phyloP scores from a whole-genome alignment of 306 rosid genomes.

The Albizia julibrissin region DNA sequence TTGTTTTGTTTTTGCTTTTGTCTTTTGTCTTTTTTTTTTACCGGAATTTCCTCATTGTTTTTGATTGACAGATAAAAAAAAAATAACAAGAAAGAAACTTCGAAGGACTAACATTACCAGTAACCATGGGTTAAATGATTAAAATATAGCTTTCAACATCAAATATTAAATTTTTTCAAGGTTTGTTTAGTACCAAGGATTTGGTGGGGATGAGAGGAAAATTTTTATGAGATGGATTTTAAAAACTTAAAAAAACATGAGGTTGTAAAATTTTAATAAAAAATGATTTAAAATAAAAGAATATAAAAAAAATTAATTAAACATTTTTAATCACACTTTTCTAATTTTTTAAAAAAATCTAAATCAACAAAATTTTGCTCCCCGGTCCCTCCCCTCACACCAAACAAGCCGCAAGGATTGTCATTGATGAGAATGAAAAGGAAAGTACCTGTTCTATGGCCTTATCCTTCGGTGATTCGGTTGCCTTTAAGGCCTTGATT shows the following conservation, averaged over 20 bases:
- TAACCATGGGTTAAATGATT: background rate
- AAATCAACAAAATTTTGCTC: too few species aligned
- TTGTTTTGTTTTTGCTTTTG: background rate
- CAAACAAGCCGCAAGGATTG: background rate
- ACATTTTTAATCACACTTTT: too few species aligned
- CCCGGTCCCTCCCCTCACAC: too few species aligned
- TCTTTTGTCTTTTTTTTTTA: background rate
- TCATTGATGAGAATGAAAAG: background rate
- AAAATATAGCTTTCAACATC: background rate
- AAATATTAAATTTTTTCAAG: background rate
- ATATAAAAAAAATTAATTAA: too few species aligned
- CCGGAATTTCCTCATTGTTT: background rate
- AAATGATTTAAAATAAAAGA: too few species aligned
- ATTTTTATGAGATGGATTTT: too few species aligned
- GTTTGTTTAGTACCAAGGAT: too few species aligned
- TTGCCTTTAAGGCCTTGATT: slow-evolving; percentile 71
- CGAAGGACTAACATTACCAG: too few species aligned
- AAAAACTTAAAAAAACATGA: too few species aligned
- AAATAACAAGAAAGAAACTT: background rate
- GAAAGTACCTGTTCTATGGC: slow-evolving; percentile 76
- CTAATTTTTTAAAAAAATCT: too few species aligned
- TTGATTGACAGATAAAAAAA: background rate
- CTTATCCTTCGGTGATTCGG: slow-evolving; percentile 73
- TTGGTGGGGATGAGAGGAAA: too few species aligned
- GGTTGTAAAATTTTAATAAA: too few species aligned